Conservation (phyloP, 2,329 filamentous ascomycete genomes). For the Juglanconis sp. region DNA sequence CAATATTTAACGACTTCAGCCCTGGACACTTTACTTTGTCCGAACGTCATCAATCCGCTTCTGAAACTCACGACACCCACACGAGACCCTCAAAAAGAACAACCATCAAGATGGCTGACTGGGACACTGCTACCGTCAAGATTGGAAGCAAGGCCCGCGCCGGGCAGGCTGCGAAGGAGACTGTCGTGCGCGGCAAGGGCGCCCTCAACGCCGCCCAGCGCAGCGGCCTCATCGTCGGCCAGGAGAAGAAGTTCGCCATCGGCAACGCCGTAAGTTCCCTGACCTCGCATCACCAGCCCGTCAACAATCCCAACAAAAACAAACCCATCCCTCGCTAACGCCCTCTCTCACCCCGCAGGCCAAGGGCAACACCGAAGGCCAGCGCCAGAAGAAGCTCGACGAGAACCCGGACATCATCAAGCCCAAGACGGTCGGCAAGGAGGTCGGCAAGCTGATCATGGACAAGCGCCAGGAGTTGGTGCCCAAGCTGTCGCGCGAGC, state of each 20-base stretch:
- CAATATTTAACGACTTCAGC: conserved; percentile 14
- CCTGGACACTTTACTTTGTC: neutral
- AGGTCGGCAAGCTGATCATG: conserved; percentile 79
- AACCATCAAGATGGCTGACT: conserved; percentile 68
- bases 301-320: neutral
- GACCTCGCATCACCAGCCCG: neutral
- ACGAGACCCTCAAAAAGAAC: conserved; percentile 19
- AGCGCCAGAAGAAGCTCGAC: conserved; percentile 97
- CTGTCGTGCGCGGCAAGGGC: conserved; percentile 78
- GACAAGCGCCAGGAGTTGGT: conserved; percentile 75
- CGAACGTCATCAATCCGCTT: conserved; percentile 8
- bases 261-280: conserved; percentile 69
- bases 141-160: conserved; percentile 83
- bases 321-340: neutral
- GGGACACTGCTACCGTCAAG: conserved; percentile 76
- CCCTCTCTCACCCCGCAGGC: conserved; percentile 34
- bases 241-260: conserved; percentile 85
- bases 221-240: conserved; percentile 69
- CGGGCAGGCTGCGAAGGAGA: conserved; percentile 70
- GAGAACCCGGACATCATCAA: conserved; percentile 96
- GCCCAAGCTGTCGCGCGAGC: conserved; percentile 95
- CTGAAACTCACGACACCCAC: conserved; percentile 13
- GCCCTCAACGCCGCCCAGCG: conserved; percentile 88
- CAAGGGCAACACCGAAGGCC: conserved; percentile 65
- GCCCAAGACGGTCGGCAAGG: conserved; percentile 82